Evolutionary conservation across 352 stramenopile genomes (phyloP), one percentile per base, ranked within the genome.

Genomic region (Elongisporangium undulatum): DNA sequence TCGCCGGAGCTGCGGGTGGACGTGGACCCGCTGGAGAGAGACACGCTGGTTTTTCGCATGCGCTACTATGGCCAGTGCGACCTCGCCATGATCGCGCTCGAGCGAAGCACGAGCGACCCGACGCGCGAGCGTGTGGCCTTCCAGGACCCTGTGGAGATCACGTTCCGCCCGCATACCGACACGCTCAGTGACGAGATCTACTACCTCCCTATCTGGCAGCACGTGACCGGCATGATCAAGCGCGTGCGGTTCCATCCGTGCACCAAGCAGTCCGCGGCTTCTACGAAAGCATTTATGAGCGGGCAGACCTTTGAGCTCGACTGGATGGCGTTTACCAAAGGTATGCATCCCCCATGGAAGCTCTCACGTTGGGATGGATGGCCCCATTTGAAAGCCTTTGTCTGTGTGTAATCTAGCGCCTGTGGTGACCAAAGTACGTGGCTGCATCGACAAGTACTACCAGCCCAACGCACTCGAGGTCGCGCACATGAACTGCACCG

Each of bases 371-470:
- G n/a, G n/a, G n/a, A n/a, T 41, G 5, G 8, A 41, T 41, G 29
- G 29, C 8, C 29, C 8, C n/a, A n/a, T n/a, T 41, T 41, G 8
- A 13, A 41, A 41, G 4, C 29, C 4, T 7, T 22, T 55, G 5
- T 26, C 12, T 7, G 17, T n/a, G 54, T 8, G 23, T n/a, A n/a
- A n/a, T n/a, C n/a, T 41, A 82, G 82, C 84, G 3, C 82, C 82
- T 17, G 66, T 89, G 9, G 72, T 92, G 53, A 81, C 74, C 17
- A 86, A 89, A 63, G 80, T 94, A n/a, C 79, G 78, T 4, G 84
- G 82, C 1, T 94, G 84, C 52, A 87, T 94, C 51, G 82, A 94
- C 61, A 75, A 80, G 22, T 94, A 88, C 61, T 91, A 76, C 49
- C 53, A 72, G 15, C 34, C 49, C 49, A 50, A 59, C 5, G 67